A percentile compares a stretch with the other conserved stretches of the same genome.
These are phyloP conservation scores for Linderniella brevidens DNA, from an alignment of 257 asterid genomes.

Conservation along the genomic window DNA sequence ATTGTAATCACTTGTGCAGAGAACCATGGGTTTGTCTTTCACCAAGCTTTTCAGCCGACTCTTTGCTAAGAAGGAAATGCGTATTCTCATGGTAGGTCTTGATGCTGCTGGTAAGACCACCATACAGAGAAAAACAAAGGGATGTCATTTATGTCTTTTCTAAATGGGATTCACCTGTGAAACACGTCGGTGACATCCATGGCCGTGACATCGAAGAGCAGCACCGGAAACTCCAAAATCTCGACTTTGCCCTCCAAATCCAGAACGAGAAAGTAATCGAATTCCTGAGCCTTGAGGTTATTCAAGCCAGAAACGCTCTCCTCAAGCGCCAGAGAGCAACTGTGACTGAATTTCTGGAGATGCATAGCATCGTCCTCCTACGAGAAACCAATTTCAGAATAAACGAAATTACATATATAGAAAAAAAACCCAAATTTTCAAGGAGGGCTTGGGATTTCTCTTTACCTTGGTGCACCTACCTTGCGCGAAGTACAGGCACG, in stretches of 20 bases:
- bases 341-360: constrained; percentile 50
- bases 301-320: constrained; percentile 12
- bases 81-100: constrained; percentile 3
- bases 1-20: too few species aligned
- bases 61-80: constrained; percentile 3
- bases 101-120: constrained; percentile 5
- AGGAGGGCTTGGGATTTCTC: background rate
- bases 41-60: constrained; percentile 7
- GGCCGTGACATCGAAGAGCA: constrained; percentile 64
- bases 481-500: constrained; percentile 70
- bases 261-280: constrained; percentile 74
- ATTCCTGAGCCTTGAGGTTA: constrained; percentile 35
- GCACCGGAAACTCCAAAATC: constrained; percentile 84
- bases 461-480: constrained; percentile 78
- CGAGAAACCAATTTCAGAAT: background rate
- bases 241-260: constrained; percentile 99
- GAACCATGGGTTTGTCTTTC: constrained; percentile 3
- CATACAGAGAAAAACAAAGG: background rate
- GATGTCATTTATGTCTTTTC: background rate
- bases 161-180: constrained; percentile 38
- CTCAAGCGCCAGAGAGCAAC: constrained; percentile 30
- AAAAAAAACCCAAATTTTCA: background rate
- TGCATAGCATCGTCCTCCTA: constrained; percentile 70
- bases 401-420: background rate
- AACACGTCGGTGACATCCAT: constrained; percentile 62